Conservation (phyloP, 2,329 filamentous ascomycete species). For the Cercospora janseana region DNA sequence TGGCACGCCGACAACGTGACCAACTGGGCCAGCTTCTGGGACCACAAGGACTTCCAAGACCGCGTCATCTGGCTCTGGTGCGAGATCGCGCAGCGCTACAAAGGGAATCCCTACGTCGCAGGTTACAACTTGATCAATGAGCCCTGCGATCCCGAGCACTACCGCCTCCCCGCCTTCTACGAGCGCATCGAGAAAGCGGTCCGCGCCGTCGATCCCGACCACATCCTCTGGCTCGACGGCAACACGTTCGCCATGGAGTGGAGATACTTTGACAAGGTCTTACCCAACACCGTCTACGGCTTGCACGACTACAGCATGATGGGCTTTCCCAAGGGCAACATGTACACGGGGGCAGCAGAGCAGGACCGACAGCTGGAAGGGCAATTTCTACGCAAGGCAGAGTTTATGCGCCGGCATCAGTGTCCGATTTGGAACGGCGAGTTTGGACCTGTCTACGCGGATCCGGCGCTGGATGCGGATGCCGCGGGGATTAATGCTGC, state of each 20-base stretch:
- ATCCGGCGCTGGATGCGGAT: slow-evolving; percentile 40
- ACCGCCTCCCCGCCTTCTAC: slow-evolving; percentile 49
- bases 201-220: slow-evolving; percentile 48
- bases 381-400: slow-evolving; percentile 48
- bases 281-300: slow-evolving; percentile 50
- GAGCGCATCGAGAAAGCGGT: slow-evolving; percentile 49
- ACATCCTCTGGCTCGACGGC: slow-evolving; percentile 46
- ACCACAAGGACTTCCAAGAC: slow-evolving; percentile 53
- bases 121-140: slow-evolving; percentile 56
- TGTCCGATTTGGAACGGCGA: slow-evolving; percentile 54
- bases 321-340: slow-evolving; percentile 49
- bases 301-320: slow-evolving; percentile 55
- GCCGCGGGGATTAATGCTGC: slow-evolving; percentile 43
- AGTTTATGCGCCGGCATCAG: slow-evolving; percentile 47
- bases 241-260: slow-evolving; percentile 44
- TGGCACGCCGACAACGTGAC: slow-evolving; percentile 53
- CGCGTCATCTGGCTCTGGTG: slow-evolving; percentile 52
- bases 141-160: slow-evolving; percentile 50
- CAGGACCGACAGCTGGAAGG: slow-evolving; percentile 47
- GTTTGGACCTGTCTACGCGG: slow-evolving; percentile 51
- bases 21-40: slow-evolving; percentile 51
- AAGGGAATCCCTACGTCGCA: slow-evolving; percentile 47
- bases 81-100: slow-evolving; percentile 48
- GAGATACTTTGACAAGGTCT: slow-evolving; percentile 42
- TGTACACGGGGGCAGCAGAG: slow-evolving; percentile 44